Evolutionary conservation across 805 yeast species (phyloP), one percentile per base, ranked within the genome.

Genomic region (Candida germanica): DNA sequence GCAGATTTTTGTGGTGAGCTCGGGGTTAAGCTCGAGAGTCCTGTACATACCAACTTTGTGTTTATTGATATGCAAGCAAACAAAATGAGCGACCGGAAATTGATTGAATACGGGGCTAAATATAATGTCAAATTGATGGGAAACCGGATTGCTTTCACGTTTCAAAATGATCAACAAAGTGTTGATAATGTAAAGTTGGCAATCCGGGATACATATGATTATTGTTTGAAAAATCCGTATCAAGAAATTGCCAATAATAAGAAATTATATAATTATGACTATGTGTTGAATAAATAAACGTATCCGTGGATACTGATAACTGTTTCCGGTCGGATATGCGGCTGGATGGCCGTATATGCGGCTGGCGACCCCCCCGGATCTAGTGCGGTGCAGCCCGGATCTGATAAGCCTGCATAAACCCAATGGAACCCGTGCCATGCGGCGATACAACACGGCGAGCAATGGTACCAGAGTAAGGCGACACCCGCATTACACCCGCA

Each of bases 61-160:
- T 67, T 67, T 41, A 45, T 67, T 26, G 71, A 67, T 39, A 38
- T 60, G 14, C 42, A 46, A 18, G 56, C 54, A 6, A 58, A 53
- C 40, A 53, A 56, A 26, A 51, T 66, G 54, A 51, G 56, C 44
- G 51, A 50, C 3, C 48, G 48, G 7, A 46, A 47, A 21, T 52
- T 64, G 13, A 40, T 36, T 14, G 40, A 45, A 27, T 47, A 40
- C 33, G 88, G 82, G 42, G 57, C 65, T 32, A 76, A 83, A 50
- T 67, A 80, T 51, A 74, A 77, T 31, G 71, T 89, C 39, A 80
- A 73, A 49, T 61, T 83, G 29, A 73, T 76, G 77, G 91, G 89
- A 32, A 53, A 47, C n/a, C 51, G 61, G 47, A 39, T 66, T 2
- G 62, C 71, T 4, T 53, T 63, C 41, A 70, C 65, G 44, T 63